These are phyloP conservation scores for Amanita thiersii DNA, from an alignment of 768 basidiomycete genomes.

Conservation along the genomic window DNA sequence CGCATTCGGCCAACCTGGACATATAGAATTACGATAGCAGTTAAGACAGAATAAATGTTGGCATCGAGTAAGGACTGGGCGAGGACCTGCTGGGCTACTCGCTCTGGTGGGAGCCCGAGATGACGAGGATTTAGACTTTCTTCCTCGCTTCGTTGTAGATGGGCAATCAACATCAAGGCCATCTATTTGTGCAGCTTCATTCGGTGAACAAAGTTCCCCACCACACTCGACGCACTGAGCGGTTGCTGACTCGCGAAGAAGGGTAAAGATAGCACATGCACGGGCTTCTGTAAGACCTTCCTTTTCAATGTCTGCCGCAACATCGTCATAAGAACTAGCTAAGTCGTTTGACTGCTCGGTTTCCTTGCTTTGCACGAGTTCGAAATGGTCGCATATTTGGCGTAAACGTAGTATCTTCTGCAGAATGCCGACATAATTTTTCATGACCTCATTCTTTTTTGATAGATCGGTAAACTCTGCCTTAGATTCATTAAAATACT, in stretches of 20 bases:
- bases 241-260: slow-evolving; percentile 79
- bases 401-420: slow-evolving; percentile 94
- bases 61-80: slow-evolving; percentile 80
- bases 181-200: slow-evolving; percentile 39
- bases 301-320: slow-evolving; percentile 61
- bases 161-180: slow-evolving; percentile 42
- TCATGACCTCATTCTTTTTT: slow-evolving; percentile 89
- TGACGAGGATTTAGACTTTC: slow-evolving; percentile 40
- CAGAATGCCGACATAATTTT: slow-evolving; percentile 96
- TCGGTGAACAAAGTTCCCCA: slow-evolving; percentile 52
- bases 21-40: slow-evolving; percentile 80
- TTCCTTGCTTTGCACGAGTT: slow-evolving; percentile 73
- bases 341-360: slow-evolving; percentile 36
- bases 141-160: slow-evolving; percentile 35
- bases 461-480: slow-evolving; percentile 86
- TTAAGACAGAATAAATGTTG: slow-evolving; percentile 86
- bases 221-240: slow-evolving; percentile 89
- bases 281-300: slow-evolving; percentile 73
- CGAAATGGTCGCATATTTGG: slow-evolving; percentile 96
- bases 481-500: slow-evolving; percentile 84
- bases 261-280: slow-evolving; percentile 77
- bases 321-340: slow-evolving; percentile 66
- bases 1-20: slow-evolving; percentile 74
- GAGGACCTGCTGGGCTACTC: slow-evolving; percentile 56
- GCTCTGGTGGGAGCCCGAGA: slow-evolving; percentile 72